phyloP scores from a whole-genome alignment of 192 early-diverging fungal genomes.

The Linderina pennispora region DNA sequence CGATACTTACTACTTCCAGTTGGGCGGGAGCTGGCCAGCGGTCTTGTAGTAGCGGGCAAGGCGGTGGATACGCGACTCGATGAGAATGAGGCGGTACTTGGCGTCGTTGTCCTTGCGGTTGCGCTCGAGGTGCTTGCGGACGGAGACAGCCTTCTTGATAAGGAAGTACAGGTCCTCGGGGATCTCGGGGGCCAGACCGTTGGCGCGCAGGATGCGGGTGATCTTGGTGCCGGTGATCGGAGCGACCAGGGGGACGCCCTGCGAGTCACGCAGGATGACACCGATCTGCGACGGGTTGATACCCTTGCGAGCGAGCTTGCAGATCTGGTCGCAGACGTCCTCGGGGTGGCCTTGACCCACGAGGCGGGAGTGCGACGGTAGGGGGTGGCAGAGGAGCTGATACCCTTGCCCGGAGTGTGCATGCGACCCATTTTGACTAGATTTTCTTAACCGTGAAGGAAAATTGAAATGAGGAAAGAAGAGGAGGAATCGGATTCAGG shows the following conservation, averaged over 20 bases:
- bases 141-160: constrained; percentile 99
- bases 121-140: constrained; percentile 98
- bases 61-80: constrained; percentile 98
- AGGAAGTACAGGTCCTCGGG: constrained; percentile 99
- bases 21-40: constrained; percentile 89
- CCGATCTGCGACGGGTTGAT: constrained; percentile 97
- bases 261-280: constrained; percentile 93
- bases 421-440: constrained; percentile 77
- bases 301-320: constrained; percentile 99
- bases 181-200: constrained; percentile 91
- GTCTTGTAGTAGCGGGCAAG: constrained; percentile 99
- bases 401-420: constrained; percentile 99
- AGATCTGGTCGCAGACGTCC: constrained; percentile 96
- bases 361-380: constrained; percentile 96
- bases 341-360: constrained; percentile 97
- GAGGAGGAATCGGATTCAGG: background rate
- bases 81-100: constrained; percentile 98
- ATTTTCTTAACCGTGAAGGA: constrained; percentile 1
- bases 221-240: constrained; percentile 99
- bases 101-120: constrained; percentile 98
- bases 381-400: constrained; percentile 79
- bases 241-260: constrained; percentile 96
- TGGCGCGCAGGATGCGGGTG: constrained; percentile 96
- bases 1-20: constrained; percentile 96
- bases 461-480: constrained; percentile 6